These are phyloP conservation scores for Adansonia rubrostipa DNA, from an alignment of 441 rosid genomes.

Conservation along the genomic window DNA sequence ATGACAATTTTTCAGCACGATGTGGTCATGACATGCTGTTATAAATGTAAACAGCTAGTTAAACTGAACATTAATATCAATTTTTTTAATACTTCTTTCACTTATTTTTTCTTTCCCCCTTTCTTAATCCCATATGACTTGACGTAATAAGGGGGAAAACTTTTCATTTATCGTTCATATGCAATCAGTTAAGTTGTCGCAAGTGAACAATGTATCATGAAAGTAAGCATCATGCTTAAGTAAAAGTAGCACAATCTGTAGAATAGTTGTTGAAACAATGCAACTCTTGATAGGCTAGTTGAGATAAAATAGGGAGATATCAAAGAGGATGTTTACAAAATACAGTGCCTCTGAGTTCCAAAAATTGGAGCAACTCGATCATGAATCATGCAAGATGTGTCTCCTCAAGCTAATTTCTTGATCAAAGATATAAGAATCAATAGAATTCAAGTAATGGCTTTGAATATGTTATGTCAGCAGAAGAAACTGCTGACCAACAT, in stretches of 20 bases:
- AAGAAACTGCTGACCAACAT: background rate
- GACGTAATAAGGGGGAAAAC: background rate
- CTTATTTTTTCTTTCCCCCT: background rate
- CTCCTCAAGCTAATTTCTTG: slow-evolving; percentile 1
- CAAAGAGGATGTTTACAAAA: background rate
- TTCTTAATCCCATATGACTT: background rate
- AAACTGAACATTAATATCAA: background rate
- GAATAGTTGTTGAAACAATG: background rate
- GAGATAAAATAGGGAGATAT: background rate
- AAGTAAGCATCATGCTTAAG: background rate
- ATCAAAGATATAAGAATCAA: background rate
- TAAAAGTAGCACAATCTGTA: background rate
- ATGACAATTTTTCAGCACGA: background rate
- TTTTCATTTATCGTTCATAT: background rate
- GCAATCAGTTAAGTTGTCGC: slow-evolving; percentile 2
- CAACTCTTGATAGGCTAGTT: background rate
- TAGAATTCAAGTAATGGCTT: background rate
- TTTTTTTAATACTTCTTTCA: background rate
- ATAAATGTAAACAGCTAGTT: background rate
- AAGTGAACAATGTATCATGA: background rate
- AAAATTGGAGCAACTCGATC: background rate
- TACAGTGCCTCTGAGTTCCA: background rate
- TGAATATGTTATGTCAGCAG: background rate
- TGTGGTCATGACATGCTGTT: background rate
- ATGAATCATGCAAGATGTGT: background rate